These are phyloP conservation scores for Rubia tinctorum DNA, from an alignment of 305 asterid genomes.

Conservation along the genomic window DNA sequence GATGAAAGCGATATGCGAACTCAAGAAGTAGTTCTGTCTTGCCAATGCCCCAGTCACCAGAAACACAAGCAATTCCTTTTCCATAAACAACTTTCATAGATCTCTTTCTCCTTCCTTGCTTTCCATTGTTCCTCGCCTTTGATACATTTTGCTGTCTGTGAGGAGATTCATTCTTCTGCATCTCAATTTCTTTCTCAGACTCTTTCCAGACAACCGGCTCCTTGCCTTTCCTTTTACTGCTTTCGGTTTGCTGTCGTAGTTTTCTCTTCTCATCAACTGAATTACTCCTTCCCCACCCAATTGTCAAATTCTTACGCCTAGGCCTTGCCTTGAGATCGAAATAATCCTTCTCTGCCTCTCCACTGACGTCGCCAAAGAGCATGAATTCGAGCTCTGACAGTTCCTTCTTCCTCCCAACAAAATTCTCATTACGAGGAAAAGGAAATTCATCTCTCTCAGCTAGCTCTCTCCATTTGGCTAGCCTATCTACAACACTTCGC, in stretches of 20 bases:
- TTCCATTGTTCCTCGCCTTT: conserved; percentile 39
- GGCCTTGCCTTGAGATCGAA: conserved; percentile 78
- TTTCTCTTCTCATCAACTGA: conserved; percentile 59
- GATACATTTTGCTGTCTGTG: conserved; percentile 31
- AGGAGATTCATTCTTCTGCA: conserved; percentile 56
- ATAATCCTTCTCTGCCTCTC: conserved; percentile 72
- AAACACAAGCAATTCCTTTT: conserved; percentile 88
- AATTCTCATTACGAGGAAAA: conserved; percentile 74
- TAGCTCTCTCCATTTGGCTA: conserved; percentile 81
- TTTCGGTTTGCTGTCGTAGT: conserved; percentile 32
- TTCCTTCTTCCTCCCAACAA: conserved; percentile 89
- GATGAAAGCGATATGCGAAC: conserved; percentile 78
- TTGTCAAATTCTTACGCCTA: conserved; percentile 63
- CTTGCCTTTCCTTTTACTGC: conserved; percentile 64
- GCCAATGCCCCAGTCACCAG: conserved; percentile 95
- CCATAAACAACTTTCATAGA: conserved; percentile 69
- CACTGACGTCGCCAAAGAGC: conserved; percentile 89
- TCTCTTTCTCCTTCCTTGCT: conserved; percentile 56
- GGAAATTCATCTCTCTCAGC: conserved; percentile 88
- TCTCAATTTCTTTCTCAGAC: conserved; percentile 85
- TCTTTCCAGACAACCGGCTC: conserved; percentile 88
- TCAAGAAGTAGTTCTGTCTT: conserved; percentile 90
- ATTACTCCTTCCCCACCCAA: conserved; percentile 73
- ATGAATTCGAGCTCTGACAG: conserved; percentile 80
- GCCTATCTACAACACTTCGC: conserved; percentile 81